Evolutionary conservation across 495 filamentous ascomycete genomes (phyloP).

Genomic region (Aspergillus heteromorphus): DNA sequence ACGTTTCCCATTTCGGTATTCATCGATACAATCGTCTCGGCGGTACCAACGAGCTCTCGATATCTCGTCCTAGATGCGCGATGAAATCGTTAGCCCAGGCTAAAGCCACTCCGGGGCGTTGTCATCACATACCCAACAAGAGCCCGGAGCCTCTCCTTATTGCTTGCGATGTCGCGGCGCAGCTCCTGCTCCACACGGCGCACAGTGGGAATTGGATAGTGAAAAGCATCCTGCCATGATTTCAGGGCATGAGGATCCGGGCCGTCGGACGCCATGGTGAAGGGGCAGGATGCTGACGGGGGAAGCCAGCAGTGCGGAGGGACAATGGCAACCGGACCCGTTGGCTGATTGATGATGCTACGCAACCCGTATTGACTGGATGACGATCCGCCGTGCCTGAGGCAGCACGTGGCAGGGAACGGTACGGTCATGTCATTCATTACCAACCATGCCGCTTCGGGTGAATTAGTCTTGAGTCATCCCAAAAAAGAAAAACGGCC

Average conservation of each 20-base stretch:
- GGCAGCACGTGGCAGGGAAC: conserved; percentile 14
- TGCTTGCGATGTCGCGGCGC: conserved; percentile 64
- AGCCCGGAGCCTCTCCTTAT: conserved; percentile 79
- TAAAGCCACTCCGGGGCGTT: neutral
- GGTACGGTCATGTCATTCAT: conserved; percentile 4
- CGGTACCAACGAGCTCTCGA: conserved; percentile 85
- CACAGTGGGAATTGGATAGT: conserved; percentile 58
- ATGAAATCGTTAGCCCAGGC: conserved; percentile 10
- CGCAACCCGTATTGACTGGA: conserved; percentile 1
- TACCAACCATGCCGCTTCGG: conserved; percentile 8
- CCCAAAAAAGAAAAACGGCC: conserved; percentile 3
- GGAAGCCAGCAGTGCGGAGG: conserved; percentile 8
- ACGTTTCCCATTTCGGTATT: conserved; percentile 67
- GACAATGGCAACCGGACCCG: neutral
- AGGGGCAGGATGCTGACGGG: conserved; percentile 1
- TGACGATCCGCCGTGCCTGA: conserved; percentile 15
- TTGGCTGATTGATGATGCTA: conserved; percentile 3
- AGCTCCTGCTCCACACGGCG: conserved; percentile 60
- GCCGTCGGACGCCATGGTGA: conserved; percentile 51
- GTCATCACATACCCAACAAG: conserved; percentile 67
- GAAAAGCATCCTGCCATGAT: conserved; percentile 65
- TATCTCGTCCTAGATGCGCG: conserved; percentile 63
- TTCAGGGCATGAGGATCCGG: conserved; percentile 55
- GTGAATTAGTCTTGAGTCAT: conserved; percentile 10
- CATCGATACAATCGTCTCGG: conserved; percentile 89